Evolutionary conservation across 2,329 filamentous ascomycete genomes (phyloP).

Genomic region (Hirsutella minnesotensis): DNA sequence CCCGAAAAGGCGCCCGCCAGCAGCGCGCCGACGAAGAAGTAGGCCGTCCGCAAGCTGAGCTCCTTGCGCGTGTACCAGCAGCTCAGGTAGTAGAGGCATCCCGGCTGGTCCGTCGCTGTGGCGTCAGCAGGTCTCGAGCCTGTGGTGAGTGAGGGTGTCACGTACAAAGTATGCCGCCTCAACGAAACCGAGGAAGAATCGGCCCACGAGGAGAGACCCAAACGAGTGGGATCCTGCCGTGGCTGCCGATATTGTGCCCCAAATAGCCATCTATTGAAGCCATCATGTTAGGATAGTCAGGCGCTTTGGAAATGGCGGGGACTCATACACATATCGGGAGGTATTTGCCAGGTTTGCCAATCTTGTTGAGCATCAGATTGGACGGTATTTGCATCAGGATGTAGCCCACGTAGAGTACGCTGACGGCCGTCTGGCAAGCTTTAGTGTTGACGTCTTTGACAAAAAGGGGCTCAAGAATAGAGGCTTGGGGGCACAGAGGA

Average conservation of each 20-base stretch:
- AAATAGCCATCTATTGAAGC: not conserved
- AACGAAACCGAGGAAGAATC: constrained; percentile 26
- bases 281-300: too few relatives aligned
- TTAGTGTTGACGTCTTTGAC: too few relatives aligned
- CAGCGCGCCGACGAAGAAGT: constrained; percentile 56
- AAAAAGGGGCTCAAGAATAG: too few relatives aligned
- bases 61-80: constrained; percentile 62
- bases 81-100: constrained; percentile 50
- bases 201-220: constrained; percentile 19
- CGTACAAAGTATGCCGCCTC: constrained; percentile 30
- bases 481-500: not conserved
- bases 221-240: constrained; percentile 21
- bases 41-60: constrained; percentile 50
- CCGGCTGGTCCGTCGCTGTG: too few relatives aligned
- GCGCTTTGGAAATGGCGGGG: constrained; percentile 8
- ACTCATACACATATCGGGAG: constrained; percentile 27
- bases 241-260: constrained; percentile 26
- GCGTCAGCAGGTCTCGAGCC: too few relatives aligned
- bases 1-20: constrained; percentile 64
- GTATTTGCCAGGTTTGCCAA: constrained; percentile 35
- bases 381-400: constrained; percentile 39
- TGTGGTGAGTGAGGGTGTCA: not conserved
- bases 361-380: constrained; percentile 38
- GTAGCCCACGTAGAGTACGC: constrained; percentile 39
- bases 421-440: constrained; percentile 27